Base-by-base conservation (phyloP, 805 yeast genomes). In the Candida michaelii region DNA sequence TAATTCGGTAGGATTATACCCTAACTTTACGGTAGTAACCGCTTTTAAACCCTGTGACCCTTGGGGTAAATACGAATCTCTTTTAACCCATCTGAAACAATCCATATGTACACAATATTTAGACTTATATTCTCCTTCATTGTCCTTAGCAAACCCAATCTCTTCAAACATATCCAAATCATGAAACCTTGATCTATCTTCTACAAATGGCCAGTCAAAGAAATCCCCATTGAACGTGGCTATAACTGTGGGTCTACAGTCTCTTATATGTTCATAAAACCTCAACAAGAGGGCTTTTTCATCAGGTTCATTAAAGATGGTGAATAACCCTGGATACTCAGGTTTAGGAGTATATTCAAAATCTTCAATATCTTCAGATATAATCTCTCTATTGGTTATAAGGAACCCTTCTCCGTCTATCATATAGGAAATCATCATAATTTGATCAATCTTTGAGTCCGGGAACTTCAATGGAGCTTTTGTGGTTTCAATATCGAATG, bases 361-460 rank as follows among this genome's bases (percentile, higher is more conserved):
- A 65, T 93, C 98, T 39, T 86, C 96, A 44, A 93, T 93, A 62
- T 95, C 98, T 59, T 89, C 87, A 5, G 95, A 82, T 29, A 93
- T 90, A 53, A 93, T 89, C 52, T 90, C 97, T 54, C 99, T 71
- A 59, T 93, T 93, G 8, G 98, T 93, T 46, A 93, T 95, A 30
- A 93, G 69, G 58, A 70, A 93, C 29, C 99, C 99, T 53, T 88
- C 95, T 9, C 98, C 99, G 59, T 93, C 99, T 47, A 93, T 90
- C 99, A 95, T 95, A 60, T 93, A 93, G 2, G 99, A 95, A 39
- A 93, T 93, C 99, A 95, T 95, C 97, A 93, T 93, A 30, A 93
- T 78, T 62, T 88, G 95, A 65, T 93, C 99, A 5, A 85, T 74
- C 9, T 84, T 73, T 5, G 97, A 77, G 55, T 89, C 99, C 0